A percentile compares a stretch with the other conserved stretches of the same genome.
phyloP scores from a whole-genome alignment of 2,329 filamentous ascomycete species.

The Akanthomyces dipterigenus region DNA sequence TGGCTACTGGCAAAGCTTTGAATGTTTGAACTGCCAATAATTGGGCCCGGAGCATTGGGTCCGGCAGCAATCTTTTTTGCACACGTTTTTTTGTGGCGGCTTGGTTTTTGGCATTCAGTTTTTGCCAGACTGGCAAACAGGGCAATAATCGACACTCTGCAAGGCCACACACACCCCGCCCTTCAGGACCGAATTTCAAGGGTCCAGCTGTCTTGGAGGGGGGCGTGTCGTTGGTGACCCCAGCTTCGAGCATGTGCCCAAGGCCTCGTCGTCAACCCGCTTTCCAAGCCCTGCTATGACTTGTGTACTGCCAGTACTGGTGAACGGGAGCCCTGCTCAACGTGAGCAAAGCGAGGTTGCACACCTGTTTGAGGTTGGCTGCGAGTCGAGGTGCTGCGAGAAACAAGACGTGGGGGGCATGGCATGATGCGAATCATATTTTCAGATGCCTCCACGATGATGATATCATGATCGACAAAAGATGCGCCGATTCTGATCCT shows the following conservation, averaged over 20 bases:
- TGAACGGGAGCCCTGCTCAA: no score
- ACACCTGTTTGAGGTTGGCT: not conserved
- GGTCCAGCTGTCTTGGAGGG: slow-evolving; percentile 3
- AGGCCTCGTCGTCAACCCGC: not conserved
- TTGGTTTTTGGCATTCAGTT: not conserved
- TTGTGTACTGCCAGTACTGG: no score
- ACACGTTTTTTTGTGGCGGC: not conserved
- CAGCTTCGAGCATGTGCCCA: not conserved
- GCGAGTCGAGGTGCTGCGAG: no score
- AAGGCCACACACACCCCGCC: not conserved
- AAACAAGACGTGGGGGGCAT: not conserved
- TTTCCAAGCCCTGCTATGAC: not conserved
- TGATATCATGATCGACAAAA: slow-evolving; percentile 1
- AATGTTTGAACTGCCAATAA: not conserved
- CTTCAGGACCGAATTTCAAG: not conserved
- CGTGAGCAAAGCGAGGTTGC: no score
- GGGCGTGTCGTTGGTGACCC: not conserved
- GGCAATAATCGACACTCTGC: not conserved
- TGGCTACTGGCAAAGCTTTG: not conserved
- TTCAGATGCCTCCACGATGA: not conserved
- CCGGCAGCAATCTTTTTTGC: not conserved
- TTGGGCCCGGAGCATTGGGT: not conserved
- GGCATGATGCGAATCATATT: not conserved
- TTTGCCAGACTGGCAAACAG: not conserved
- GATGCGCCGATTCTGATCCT: not conserved